These are phyloP conservation scores for Suhomyces xylopsoci DNA, from an alignment of 805 yeast genomes.

Conservation along the genomic window DNA sequence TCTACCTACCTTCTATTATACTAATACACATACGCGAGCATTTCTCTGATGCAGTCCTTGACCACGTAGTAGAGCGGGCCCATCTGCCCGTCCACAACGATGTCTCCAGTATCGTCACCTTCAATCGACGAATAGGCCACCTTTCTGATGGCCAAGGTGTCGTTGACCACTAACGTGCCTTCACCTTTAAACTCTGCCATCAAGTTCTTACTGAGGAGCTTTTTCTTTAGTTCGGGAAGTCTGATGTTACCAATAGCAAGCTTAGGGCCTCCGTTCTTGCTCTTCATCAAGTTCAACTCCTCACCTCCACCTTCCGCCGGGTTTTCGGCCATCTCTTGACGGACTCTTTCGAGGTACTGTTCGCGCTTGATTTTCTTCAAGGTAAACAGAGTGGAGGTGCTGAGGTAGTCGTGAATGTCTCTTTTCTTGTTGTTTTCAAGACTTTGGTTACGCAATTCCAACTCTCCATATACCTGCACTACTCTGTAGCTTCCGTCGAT, in stretches of 20 bases:
- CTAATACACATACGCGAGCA: conserved; percentile 66
- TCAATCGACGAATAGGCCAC: conserved; percentile 39
- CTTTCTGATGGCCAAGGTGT: conserved; percentile 70
- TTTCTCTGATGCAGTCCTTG: conserved; percentile 63
- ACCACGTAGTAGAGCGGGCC: conserved; percentile 76
- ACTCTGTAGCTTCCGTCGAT: conserved; percentile 77
- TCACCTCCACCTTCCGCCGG: background rate
- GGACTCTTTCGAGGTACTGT: conserved; percentile 13
- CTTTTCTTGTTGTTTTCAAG: conserved; percentile 15
- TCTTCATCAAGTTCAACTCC: background rate
- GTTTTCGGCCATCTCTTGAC: conserved; percentile 3
- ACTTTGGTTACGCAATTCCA: conserved; percentile 33
- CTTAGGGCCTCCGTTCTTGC: conserved; percentile 26
- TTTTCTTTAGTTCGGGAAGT: conserved; percentile 72
- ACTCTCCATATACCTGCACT: conserved; percentile 76
- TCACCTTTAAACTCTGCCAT: conserved; percentile 89
- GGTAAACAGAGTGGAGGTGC: conserved; percentile 29
- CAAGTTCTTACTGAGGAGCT: conserved; percentile 55
- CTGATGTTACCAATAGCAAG: conserved; percentile 86
- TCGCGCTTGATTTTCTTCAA: conserved; percentile 22
- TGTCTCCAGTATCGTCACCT: conserved; percentile 66
- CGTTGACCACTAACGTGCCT: conserved; percentile 86
- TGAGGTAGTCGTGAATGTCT: conserved; percentile 25
- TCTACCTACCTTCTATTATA: background rate
- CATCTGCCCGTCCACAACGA: conserved; percentile 80